Evolutionary conservation across 352 stramenopile genomes (phyloP).

Genomic region (Lagenidium giganteum): DNA sequence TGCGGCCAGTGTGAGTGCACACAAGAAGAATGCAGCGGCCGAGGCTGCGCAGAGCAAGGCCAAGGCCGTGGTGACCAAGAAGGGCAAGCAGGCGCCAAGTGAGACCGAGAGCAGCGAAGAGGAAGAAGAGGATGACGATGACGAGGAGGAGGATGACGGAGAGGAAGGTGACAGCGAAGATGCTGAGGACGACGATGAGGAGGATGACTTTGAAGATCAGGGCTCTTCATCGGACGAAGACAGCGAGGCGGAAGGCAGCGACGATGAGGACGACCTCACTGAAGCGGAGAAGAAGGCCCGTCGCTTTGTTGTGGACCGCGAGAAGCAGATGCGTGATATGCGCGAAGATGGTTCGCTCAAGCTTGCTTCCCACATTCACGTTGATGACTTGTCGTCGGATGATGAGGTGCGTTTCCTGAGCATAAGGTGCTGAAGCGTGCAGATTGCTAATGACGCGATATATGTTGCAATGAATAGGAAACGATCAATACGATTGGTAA

Average conservation of each 20-base stretch:
- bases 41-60: not conserved
- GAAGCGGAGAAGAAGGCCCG: constrained; percentile 83
- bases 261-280: constrained; percentile 63
- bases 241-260: constrained; percentile 49
- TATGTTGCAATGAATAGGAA: constrained; percentile 47
- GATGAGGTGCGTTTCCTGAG: constrained; percentile 76
- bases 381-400: constrained; percentile 98
- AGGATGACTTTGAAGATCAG: constrained; percentile 83
- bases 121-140: constrained; percentile 39
- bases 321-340: constrained; percentile 80
- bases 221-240: constrained; percentile 78
- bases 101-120: constrained; percentile 49
- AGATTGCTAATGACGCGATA: not conserved
- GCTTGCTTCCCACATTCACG: constrained; percentile 89
- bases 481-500: constrained; percentile 96
- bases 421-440: not conserved
- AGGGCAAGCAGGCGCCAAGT: constrained; percentile 8
- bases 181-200: constrained; percentile 37
- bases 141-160: constrained; percentile 40
- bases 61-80: not conserved
- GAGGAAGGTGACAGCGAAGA: constrained; percentile 39
- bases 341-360: constrained; percentile 80
- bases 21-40: constrained; percentile 10
- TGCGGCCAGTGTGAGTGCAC: constrained; percentile 8
- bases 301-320: constrained; percentile 59